Evolutionary conservation across 1,284 basidiomycete species (phyloP).

Genomic region (Abortiporus biennis): DNA sequence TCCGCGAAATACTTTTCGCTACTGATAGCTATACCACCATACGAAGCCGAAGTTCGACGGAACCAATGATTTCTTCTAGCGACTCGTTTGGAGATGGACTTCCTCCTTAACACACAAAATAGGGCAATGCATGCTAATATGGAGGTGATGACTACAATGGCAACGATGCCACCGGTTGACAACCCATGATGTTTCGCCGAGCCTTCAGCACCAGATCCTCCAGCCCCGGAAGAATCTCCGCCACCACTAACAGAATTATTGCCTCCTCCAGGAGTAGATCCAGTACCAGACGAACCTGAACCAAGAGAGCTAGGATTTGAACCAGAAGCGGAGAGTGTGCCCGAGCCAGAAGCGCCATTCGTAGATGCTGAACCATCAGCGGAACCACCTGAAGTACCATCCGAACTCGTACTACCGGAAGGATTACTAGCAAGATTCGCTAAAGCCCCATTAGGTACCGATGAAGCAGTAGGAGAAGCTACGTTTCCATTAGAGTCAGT

Average conservation of each 20-base stretch:
- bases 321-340: neutral
- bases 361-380: neutral
- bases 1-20: slow-evolving; percentile 17
- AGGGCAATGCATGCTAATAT: slow-evolving; percentile 7
- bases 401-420: neutral
- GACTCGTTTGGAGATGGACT: slow-evolving; percentile 15
- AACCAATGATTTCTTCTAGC: slow-evolving; percentile 20
- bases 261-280: neutral
- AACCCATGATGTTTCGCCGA: slow-evolving; percentile 8
- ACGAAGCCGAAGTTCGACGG: slow-evolving; percentile 6
- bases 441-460: slow-evolving; percentile 4
- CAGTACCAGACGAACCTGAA: slow-evolving; percentile 2
- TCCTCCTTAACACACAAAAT: slow-evolving; percentile 8
- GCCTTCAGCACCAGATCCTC: slow-evolving; percentile 4
- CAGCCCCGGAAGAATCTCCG: slow-evolving; percentile 1
- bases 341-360: neutral
- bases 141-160: slow-evolving; percentile 7
- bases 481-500: no score
- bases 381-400: neutral
- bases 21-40: slow-evolving; percentile 11
- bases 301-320: slow-evolving; percentile 1
- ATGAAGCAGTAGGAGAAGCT: neutral
- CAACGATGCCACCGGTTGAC: slow-evolving; percentile 12
- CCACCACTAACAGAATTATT: no score
- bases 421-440: slow-evolving; percentile 6